phyloP scores from a whole-genome alignment of 345 rosid species.

The Gossypium anomalum region DNA sequence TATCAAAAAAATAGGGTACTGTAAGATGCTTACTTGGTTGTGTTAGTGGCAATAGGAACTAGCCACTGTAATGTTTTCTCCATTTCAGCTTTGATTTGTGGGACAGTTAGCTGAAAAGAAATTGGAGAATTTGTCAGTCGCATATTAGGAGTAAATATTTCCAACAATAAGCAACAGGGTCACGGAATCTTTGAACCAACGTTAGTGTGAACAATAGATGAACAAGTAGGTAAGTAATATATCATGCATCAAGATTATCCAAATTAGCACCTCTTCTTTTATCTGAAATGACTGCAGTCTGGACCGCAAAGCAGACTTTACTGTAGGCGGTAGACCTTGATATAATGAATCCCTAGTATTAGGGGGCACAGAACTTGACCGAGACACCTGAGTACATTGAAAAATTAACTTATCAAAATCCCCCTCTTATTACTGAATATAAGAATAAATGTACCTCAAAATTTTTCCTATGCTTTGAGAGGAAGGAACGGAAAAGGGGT shows the following conservation, averaged over 20 bases:
- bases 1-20: not conserved
- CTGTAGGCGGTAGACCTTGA: slow-evolving; percentile 84
- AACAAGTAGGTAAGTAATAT: not conserved
- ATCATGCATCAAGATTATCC: not conserved
- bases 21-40: slow-evolving; percentile 62
- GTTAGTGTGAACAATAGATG: not conserved
- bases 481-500: not conserved
- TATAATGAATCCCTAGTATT: slow-evolving; percentile 92
- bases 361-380: slow-evolving; percentile 90
- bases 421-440: not conserved
- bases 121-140: not conserved
- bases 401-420: slow-evolving; percentile 14
- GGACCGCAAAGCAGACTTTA: slow-evolving; percentile 78
- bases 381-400: slow-evolving; percentile 62
- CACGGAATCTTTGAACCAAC: not conserved
- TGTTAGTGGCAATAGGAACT: slow-evolving; percentile 86
- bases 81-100: slow-evolving; percentile 91
- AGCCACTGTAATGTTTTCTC: slow-evolving; percentile 96
- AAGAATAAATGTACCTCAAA: not conserved
- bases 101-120: slow-evolving; percentile 58
- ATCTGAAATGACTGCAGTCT: slow-evolving; percentile 60
- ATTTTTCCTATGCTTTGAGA: not conserved
- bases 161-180: not conserved
- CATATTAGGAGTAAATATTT: slow-evolving; percentile 13
- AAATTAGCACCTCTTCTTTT: slow-evolving; percentile 66